phyloP scores from a whole-genome alignment of 208 protist species.

The Porcisia deanei region DNA sequence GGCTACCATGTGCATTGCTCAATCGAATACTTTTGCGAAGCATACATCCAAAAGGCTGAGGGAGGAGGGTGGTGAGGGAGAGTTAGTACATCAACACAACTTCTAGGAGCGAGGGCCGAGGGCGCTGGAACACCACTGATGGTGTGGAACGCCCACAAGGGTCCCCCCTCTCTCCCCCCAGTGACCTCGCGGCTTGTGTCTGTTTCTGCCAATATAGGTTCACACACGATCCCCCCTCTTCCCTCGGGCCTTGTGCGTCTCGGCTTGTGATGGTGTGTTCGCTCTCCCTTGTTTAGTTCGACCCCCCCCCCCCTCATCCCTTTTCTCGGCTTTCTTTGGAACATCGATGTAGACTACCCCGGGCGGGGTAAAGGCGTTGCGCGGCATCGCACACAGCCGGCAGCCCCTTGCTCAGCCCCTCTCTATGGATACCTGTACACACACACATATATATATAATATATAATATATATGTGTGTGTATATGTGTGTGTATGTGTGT shows the following conservation, averaged over 20 bases:
- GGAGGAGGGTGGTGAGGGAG: conserved; percentile 3
- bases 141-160: background rate
- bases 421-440: background rate
- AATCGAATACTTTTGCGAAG: conserved; percentile 66
- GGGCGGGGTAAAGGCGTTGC: background rate
- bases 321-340: background rate
- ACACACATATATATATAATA: background rate
- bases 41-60: conserved; percentile 40
- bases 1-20: conserved; percentile 43
- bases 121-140: background rate
- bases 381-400: background rate
- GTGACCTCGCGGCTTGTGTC: background rate
- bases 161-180: background rate
- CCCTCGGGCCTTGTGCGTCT: background rate
- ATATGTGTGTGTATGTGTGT: no score
- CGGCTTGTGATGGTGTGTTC: background rate
- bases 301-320: background rate
- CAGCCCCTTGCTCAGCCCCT: background rate
- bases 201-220: background rate
- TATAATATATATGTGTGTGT: background rate
- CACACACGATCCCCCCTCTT: background rate
- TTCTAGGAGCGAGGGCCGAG: background rate
- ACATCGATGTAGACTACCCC: background rate
- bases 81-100: background rate
- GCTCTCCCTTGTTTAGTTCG: background rate